Conservation (phyloP, 108 stramenopile genomes). For the Fragilariopsis cylindrus region DNA sequence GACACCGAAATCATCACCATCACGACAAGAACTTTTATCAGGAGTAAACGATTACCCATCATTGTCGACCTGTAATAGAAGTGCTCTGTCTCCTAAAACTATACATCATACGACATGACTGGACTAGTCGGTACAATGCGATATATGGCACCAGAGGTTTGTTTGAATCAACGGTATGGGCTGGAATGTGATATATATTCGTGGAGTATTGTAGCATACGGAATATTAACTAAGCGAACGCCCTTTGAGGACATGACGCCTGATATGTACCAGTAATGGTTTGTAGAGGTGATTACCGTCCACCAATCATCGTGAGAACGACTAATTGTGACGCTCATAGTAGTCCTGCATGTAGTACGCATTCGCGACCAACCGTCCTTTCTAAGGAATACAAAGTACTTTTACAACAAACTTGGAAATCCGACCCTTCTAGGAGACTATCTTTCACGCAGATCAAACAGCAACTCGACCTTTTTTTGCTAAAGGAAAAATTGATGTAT, state of each 20-base stretch:
- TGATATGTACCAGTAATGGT: too few relatives aligned
- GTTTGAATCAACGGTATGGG: constrained; percentile 18
- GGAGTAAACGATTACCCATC: too few relatives aligned
- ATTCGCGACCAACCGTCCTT: background rate
- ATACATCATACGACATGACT: constrained; percentile 13
- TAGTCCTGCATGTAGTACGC: too few relatives aligned
- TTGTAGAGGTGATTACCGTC: too few relatives aligned
- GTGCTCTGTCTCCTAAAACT: too few relatives aligned
- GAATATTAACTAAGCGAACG: background rate
- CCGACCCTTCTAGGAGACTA: constrained; percentile 6
- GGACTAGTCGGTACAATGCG: constrained; percentile 20
- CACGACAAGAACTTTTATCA: too few relatives aligned
- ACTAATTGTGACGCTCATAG: too few relatives aligned
- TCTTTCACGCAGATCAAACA: background rate
- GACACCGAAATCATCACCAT: too few relatives aligned
- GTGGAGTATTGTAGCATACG: background rate
- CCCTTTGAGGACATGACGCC: background rate
- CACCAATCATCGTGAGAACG: too few relatives aligned
- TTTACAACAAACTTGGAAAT: background rate
- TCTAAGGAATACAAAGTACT: background rate
- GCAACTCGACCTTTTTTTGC: constrained; percentile 9
- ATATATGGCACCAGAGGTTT: constrained; percentile 36
- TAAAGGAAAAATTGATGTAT: constrained; percentile 8
- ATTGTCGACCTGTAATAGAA: too few relatives aligned
- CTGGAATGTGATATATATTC: constrained; percentile 10